Evolutionary conservation across 2,329 filamentous ascomycete genomes (phyloP), one percentile per base, ranked within the genome.

Genomic region (Colletotrichum eremochloae): DNA sequence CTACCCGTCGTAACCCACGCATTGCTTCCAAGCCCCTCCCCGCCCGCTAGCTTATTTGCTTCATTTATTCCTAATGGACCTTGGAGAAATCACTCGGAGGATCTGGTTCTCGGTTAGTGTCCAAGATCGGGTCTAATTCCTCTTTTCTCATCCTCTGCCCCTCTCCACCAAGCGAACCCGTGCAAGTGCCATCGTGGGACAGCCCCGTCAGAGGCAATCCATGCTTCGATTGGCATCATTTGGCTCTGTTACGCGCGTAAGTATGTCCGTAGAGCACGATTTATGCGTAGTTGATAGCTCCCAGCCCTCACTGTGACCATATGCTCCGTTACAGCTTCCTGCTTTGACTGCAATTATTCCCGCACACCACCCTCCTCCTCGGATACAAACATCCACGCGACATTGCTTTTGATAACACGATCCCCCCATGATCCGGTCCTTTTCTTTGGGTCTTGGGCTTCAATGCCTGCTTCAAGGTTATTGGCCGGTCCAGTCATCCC

Each of bases 121-220:
- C 60, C 60, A 42, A 55, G 50, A 52, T 38, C 18, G 50, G 55
- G 33, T 63, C 40, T 69, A 38, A 56, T 69, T 60, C 46, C 69
- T 72, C 66, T 64, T 72, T 72, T 31, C 69, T 72, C 69, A 6
- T 48, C 69, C 52, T 36, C 38, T n/a, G 42, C 52, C 44, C 44
- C 44, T 64, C 31, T 46, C 24, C 60, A 56, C 68, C 61, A 44
- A 52, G 66, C 53, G 33, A 42, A 55, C 11, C 65, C 60, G 53
- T 60, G 53, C 46, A 52, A 72, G 55, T 53, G 44, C 44, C 61
- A 61, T 64, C 60, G 60, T 55, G 55, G 70, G 60, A 48, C 55
- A 57, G 29, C 33, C 65, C 69, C 69, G 46, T 68, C 46, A 46
- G 31, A 40, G 36, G 33, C 15, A 31, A 68, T 68, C 69, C 55